Evolutionary conservation across 169 alveolate species (phyloP).

Genomic region (Cryptosporidium sp.): DNA sequence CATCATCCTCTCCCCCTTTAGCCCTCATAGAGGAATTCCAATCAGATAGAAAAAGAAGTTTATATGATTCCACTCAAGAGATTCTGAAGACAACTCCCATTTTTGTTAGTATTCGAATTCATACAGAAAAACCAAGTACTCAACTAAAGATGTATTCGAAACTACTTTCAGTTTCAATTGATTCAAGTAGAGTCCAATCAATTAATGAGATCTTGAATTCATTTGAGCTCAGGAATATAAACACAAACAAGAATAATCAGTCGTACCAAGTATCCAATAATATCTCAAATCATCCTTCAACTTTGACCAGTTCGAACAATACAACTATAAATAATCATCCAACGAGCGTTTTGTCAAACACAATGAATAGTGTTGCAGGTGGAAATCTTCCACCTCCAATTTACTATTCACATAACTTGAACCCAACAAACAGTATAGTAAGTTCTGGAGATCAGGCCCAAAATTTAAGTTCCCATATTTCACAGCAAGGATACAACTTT

Average conservation of each 20-base stretch:
- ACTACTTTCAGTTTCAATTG: slow-evolving; percentile 18
- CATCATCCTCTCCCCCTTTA: background rate
- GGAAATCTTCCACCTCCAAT: slow-evolving; percentile 40
- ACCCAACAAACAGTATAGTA: background rate
- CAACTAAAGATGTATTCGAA: slow-evolving; percentile 20
- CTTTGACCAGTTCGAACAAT: slow-evolving; percentile 9
- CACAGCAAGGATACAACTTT: background rate
- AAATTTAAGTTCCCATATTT: background rate
- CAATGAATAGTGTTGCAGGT: background rate
- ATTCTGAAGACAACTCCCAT: slow-evolving; percentile 52
- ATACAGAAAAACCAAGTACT: background rate
- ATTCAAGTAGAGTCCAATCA: slow-evolving; percentile 39
- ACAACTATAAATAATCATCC: background rate
- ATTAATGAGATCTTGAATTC: slow-evolving; percentile 43
- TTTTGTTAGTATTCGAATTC: slow-evolving; percentile 10
- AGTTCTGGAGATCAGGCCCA: slow-evolving; percentile 1
- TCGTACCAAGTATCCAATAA: background rate
- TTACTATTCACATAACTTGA: slow-evolving; percentile 9
- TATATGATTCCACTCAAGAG: background rate
- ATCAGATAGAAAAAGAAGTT: background rate
- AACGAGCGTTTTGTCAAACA: background rate
- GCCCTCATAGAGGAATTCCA: background rate
- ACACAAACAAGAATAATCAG: background rate
- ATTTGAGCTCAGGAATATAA: slow-evolving; percentile 8
- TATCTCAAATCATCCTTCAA: slow-evolving; percentile 1